Percentiles rank a stretch among this genome's conserved stretches.
Conservation (phyloP, 2,329 filamentous ascomycete genomes). For the Colletotrichum abscissum region DNA sequence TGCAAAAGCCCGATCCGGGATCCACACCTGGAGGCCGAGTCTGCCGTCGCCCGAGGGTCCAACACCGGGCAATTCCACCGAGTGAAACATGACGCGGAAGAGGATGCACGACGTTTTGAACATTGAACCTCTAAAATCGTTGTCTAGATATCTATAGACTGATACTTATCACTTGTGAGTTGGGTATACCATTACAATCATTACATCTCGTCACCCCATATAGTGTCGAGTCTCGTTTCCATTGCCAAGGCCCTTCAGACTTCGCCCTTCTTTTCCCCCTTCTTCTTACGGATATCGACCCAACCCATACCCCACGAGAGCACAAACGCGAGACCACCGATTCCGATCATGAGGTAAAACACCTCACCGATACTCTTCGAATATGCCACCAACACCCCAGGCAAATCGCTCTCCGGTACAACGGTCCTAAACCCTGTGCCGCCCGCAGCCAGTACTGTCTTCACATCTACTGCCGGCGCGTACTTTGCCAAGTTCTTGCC, state of each 20-base stretch:
- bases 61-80: not conserved
- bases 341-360: conserved; percentile 45
- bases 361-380: conserved; percentile 45
- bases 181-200: not conserved
- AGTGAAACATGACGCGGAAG: not conserved
- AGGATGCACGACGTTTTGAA: not conserved
- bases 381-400: conserved; percentile 53
- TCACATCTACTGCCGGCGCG: conserved; percentile 45
- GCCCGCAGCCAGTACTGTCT: conserved; percentile 53
- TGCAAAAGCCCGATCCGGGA: not conserved
- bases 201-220: not conserved
- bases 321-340: conserved; percentile 46
- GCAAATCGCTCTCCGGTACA: conserved; percentile 44
- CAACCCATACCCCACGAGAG: conserved; percentile 58
- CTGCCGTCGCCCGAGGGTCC: not conserved
- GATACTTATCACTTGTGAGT: not conserved
- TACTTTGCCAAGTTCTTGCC: conserved; percentile 1
- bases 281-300: conserved; percentile 55
- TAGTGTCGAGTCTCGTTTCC: not conserved
- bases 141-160: not conserved
- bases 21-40: conserved; percentile 1
- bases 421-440: conserved; percentile 50
- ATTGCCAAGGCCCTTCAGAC: not conserved
- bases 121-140: no score
- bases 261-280: conserved; percentile 7